A percentile compares a stretch with the other conserved stretches of the same genome.
phyloP scores from a whole-genome alignment of 768 basidiomycete species.

The Ramaria rubella region DNA sequence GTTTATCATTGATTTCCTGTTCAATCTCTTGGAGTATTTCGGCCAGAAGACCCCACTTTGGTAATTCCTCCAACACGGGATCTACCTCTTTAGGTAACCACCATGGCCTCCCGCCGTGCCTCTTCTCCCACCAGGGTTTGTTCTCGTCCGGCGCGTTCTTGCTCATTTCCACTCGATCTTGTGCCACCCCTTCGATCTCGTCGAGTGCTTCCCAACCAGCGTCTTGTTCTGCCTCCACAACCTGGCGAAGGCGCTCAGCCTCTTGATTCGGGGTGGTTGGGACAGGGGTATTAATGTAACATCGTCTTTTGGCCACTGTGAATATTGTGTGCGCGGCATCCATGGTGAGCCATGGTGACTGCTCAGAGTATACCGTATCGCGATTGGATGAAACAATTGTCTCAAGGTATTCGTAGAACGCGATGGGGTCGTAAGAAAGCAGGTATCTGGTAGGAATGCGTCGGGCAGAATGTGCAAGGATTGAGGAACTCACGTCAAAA shows the following conservation, averaged over 20 bases:
- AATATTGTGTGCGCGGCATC: conserved; percentile 89
- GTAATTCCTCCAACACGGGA: conserved; percentile 86
- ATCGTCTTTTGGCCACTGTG: conserved; percentile 70
- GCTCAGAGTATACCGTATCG: conserved; percentile 40
- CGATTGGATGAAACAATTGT: conserved; percentile 67
- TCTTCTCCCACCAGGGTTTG: background rate
- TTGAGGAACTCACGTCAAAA: conserved; percentile 56
- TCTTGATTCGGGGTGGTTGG: conserved; percentile 17
- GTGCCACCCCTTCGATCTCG: conserved; percentile 43
- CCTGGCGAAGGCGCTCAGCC: conserved; percentile 19
- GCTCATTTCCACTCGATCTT: background rate
- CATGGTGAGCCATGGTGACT: conserved; percentile 85
- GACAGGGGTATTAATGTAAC: conserved; percentile 47
- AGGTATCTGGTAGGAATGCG: conserved; percentile 51
- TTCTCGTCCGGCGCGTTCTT: background rate
- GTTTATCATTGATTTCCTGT: conserved; percentile 50
- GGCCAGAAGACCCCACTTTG: conserved; percentile 84
- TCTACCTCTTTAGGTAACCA: conserved; percentile 79
- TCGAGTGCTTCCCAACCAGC: conserved; percentile 63
- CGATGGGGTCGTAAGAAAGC: conserved; percentile 82
- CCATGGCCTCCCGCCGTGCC: conserved; percentile 28
- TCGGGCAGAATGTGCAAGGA: background rate
- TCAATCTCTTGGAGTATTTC: conserved; percentile 91
- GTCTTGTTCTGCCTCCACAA: conserved; percentile 56
- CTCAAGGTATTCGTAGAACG: conserved; percentile 89